phyloP scores from a whole-genome alignment of 1,284 basidiomycete species.

The Cryptococcus sp. region DNA sequence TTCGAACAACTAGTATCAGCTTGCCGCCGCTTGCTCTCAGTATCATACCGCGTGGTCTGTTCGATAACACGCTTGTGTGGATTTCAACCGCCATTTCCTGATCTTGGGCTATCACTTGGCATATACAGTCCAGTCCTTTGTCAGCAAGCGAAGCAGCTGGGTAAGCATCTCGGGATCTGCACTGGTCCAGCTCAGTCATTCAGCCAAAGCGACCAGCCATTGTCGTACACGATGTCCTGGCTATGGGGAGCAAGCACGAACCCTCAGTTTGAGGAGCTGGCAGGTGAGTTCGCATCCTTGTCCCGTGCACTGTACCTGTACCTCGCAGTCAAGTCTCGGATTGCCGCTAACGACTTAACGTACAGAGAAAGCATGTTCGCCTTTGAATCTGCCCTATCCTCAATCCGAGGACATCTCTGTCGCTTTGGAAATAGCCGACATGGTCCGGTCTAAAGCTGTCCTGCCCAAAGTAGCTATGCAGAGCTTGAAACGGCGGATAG shows the following conservation, averaged over 20 bases:
- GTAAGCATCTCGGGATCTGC: no score
- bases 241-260: conserved; percentile 48
- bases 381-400: conserved; percentile 52
- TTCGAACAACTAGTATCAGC: no score
- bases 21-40: no score
- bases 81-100: no score
- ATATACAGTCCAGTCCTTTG: conserved; percentile 7
- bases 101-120: no score
- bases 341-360: neutral
- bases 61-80: no score
- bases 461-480: conserved; percentile 85
- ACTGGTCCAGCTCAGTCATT: no score
- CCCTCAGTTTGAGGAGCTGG: conserved; percentile 52
- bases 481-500: conserved; percentile 79
- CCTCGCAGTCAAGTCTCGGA: conserved; percentile 6
- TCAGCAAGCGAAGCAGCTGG: conserved; percentile 2
- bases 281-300: conserved; percentile 37
- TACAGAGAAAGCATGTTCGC: conserved; percentile 54
- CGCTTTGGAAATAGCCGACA: conserved; percentile 94
- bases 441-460: conserved; percentile 89
- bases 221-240: conserved; percentile 45
- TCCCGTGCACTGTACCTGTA: neutral
- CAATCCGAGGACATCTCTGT: conserved; percentile 82
- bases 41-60: no score
- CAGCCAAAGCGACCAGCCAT: neutral